A percentile compares a stretch with the other conserved stretches of the same genome.
phyloP scores from a whole-genome alignment of 2,329 filamentous ascomycete genomes.

The Rhytidhysteron rufulum region DNA sequence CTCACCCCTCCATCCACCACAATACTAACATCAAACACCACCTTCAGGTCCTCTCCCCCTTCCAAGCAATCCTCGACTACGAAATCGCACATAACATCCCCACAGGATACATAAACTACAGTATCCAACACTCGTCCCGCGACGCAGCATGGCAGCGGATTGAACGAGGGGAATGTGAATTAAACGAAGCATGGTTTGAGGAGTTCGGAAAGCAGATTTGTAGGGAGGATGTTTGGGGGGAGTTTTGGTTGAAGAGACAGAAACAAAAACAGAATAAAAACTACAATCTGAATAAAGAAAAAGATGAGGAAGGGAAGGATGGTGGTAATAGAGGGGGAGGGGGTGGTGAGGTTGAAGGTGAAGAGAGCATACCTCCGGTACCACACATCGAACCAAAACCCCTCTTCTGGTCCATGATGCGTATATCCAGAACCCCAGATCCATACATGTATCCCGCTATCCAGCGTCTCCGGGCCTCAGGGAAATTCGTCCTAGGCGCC shows the following conservation, averaged over 20 bases:
- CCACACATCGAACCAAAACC: slow-evolving; percentile 72
- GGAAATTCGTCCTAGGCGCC: slow-evolving; percentile 58
- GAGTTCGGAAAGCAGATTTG: slow-evolving; percentile 74
- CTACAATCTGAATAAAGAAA: slow-evolving; percentile 39
- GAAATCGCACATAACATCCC: slow-evolving; percentile 74
- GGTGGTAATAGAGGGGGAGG: slow-evolving; percentile 27
- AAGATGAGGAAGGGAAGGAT: slow-evolving; percentile 20
- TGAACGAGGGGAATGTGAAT: slow-evolving; percentile 75
- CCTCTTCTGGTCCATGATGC: slow-evolving; percentile 95
- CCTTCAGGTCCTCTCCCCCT: slow-evolving; percentile 76
- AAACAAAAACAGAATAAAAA: slow-evolving; percentile 24
- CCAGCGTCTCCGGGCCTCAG: slow-evolving; percentile 55
- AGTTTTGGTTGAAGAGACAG: slow-evolving; percentile 45
- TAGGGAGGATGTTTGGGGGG: slow-evolving; percentile 62
- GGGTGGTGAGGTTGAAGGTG: slow-evolving; percentile 14
- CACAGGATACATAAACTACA: slow-evolving; percentile 85
- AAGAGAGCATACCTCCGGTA: slow-evolving; percentile 54
- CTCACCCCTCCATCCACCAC: slow-evolving; percentile 1
- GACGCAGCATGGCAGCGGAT: slow-evolving; percentile 83
- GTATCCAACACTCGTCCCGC: slow-evolving; percentile 74
- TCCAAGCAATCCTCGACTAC: slow-evolving; percentile 90
- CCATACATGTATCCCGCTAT: slow-evolving; percentile 87
- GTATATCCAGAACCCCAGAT: slow-evolving; percentile 63
- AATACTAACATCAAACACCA: slow-evolving; percentile 3
- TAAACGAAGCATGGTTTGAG: slow-evolving; percentile 72